Conservation (phyloP, 805 yeast species). For the Jamesozyma spencerorum region DNA sequence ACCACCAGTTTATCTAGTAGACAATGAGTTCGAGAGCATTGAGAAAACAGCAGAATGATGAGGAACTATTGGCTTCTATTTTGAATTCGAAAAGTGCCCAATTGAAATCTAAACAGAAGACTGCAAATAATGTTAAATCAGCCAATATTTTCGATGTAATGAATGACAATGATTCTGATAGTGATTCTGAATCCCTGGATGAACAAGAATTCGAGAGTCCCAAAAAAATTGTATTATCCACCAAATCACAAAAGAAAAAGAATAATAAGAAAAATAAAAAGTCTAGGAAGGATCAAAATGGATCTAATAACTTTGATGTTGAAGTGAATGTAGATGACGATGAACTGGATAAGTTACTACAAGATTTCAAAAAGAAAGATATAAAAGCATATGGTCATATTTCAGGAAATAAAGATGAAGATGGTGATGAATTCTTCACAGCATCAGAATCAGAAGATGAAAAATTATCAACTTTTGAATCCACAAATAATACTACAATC, state of each 20-base stretch:
- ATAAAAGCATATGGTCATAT: conserved; percentile 10
- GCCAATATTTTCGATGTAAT: conserved; percentile 25
- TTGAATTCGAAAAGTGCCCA: conserved; percentile 6
- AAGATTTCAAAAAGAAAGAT: conserved; percentile 32
- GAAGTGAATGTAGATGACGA: conserved; percentile 36
- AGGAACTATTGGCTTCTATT: conserved; percentile 20
- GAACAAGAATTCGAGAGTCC: conserved; percentile 8
- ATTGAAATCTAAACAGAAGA: not conserved
- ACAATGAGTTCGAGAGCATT: conserved; percentile 31
- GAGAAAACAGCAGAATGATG: conserved; percentile 29
- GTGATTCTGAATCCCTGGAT: conserved; percentile 8
- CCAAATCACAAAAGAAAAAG: conserved; percentile 17
- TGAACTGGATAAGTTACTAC: conserved; percentile 48
- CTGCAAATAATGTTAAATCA: conserved; percentile 4
- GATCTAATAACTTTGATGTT: conserved; percentile 13
- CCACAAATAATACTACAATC: conserved; percentile 8
- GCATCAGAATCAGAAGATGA: conserved; percentile 29
- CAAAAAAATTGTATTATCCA: conserved; percentile 2
- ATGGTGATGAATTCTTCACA: conserved; percentile 35
- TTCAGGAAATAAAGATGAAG: conserved; percentile 16
- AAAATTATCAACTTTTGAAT: conserved; percentile 16
- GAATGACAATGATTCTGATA: conserved; percentile 16
- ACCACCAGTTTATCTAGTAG: no score
- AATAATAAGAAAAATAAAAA: conserved; percentile 23
- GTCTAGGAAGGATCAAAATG: conserved; percentile 11